These are phyloP conservation scores for Carex kokanica DNA, from an alignment of 176 grass and related monocot species.

Conservation along the genomic window DNA sequence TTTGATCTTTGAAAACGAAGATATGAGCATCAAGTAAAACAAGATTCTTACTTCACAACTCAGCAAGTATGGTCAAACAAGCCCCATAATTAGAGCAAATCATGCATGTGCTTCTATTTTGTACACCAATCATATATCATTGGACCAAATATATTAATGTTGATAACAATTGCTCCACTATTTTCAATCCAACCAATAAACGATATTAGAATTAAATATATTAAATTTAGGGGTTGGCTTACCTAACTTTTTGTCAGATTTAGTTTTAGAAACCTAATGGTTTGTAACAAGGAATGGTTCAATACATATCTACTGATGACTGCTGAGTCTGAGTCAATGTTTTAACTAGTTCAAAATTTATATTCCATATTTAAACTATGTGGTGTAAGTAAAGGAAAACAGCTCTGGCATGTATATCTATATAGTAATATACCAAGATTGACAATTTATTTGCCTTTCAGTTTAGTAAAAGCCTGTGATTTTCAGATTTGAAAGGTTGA, in stretches of 20 bases:
- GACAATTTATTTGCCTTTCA: not conserved
- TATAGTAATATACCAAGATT: not conserved
- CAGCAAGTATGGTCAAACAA: not conserved
- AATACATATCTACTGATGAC: not conserved
- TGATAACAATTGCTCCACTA: not conserved
- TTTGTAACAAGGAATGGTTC: not conserved
- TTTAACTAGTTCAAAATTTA: not conserved
- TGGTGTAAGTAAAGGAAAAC: not conserved
- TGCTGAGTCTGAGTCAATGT: not conserved
- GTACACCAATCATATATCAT: not conserved
- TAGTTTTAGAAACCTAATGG: not conserved
- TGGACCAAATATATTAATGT: not conserved
- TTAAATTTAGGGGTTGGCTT: not conserved
- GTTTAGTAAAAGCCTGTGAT: not conserved
- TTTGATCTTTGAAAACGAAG: too few relatives aligned
- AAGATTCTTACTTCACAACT: too few relatives aligned
- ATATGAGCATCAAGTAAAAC: too few relatives aligned
- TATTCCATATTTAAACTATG: not conserved
- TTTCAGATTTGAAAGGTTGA: not conserved
- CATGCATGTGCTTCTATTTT: not conserved
- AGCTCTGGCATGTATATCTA: not conserved
- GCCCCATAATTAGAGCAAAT: not conserved
- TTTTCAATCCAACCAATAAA: not conserved
- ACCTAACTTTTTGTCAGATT: not conserved
- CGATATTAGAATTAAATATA: not conserved